Percentiles rank a stretch among this genome's conserved stretches.
These are phyloP conservation scores for Mortierella antarctica DNA, from an alignment of 192 early-diverging fungal genomes.

Conservation along the genomic window DNA sequence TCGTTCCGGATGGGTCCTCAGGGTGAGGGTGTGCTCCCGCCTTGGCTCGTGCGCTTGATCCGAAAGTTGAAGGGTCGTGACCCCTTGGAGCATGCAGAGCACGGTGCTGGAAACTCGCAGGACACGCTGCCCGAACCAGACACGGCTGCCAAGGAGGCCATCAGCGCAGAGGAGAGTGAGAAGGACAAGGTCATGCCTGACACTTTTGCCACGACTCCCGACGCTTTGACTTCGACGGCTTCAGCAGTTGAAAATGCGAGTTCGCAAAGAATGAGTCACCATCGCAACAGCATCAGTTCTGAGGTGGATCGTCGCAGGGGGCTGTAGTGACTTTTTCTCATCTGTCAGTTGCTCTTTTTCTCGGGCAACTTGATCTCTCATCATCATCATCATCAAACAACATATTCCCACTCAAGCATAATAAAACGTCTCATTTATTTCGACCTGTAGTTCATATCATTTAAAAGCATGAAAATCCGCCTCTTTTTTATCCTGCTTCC, in stretches of 20 bases:
- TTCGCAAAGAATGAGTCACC: slow-evolving; percentile 25
- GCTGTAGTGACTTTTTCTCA: not conserved
- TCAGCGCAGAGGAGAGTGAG: not conserved
- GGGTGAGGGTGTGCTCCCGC: slow-evolving; percentile 46
- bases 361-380: not conserved
- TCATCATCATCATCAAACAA: slow-evolving; percentile 5
- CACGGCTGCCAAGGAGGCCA: not conserved
- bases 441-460: not conserved
- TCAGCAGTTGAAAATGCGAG: slow-evolving; percentile 12
- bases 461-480: too few relatives aligned
- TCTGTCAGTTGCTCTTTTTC: not conserved
- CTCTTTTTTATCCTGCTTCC: slow-evolving; percentile 1
- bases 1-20: slow-evolving; percentile 50
- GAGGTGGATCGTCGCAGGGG: slow-evolving; percentile 7
- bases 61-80: slow-evolving; percentile 36
- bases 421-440: not conserved
- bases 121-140: slow-evolving; percentile 22
- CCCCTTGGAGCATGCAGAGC: slow-evolving; percentile 36
- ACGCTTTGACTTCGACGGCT: slow-evolving; percentile 2
- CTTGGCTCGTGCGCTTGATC: slow-evolving; percentile 46
- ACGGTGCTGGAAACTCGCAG: slow-evolving; percentile 15
- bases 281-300: slow-evolving; percentile 26
- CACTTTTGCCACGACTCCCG: not conserved
- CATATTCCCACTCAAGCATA: not conserved
- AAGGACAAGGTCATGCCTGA: slow-evolving; percentile 23